A percentile compares a stretch with the other conserved stretches of the same genome.
These are phyloP conservation scores for Alternaria postmessia DNA, from an alignment of 2,329 filamentous ascomycete genomes.

Conservation along the genomic window DNA sequence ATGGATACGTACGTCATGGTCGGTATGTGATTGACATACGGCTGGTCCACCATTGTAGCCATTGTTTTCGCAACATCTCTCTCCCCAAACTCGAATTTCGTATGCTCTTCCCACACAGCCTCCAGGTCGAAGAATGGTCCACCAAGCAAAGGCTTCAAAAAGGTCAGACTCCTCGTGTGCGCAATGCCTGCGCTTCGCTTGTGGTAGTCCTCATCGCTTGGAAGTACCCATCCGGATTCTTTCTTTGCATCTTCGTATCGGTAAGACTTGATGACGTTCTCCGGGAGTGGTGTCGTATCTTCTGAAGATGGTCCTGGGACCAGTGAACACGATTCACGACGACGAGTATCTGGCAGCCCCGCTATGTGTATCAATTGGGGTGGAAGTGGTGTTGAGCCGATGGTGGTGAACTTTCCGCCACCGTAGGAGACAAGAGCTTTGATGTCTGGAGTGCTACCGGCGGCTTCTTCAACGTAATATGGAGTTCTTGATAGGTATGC, in stretches of 20 bases:
- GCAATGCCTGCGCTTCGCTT: slow-evolving; percentile 65
- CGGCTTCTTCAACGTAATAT: slow-evolving; percentile 43
- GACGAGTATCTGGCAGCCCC: slow-evolving; percentile 24
- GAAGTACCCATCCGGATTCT: slow-evolving; percentile 40
- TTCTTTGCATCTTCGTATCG: slow-evolving; percentile 35
- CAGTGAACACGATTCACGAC: slow-evolving; percentile 35
- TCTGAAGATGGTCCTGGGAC: slow-evolving; percentile 18
- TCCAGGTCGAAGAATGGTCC: slow-evolving; percentile 79
- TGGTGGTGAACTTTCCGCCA: slow-evolving; percentile 36
- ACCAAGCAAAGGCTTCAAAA: slow-evolving; percentile 68
- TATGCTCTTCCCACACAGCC: slow-evolving; percentile 81
- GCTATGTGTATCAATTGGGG: slow-evolving; percentile 44
- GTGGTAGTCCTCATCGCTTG: slow-evolving; percentile 48
- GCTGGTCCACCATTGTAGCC: slow-evolving; percentile 81
- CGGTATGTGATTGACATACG: slow-evolving; percentile 80
- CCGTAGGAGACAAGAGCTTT: slow-evolving; percentile 46
- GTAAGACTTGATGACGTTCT: slow-evolving; percentile 31
- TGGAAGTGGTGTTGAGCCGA: slow-evolving; percentile 29
- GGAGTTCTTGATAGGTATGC: slow-evolving; percentile 44
- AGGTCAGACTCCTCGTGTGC: slow-evolving; percentile 71
- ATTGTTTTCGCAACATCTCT: slow-evolving; percentile 76
- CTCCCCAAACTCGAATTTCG: slow-evolving; percentile 73
- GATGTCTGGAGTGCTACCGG: slow-evolving; percentile 34
- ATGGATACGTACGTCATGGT: slow-evolving; percentile 59
- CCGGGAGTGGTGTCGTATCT: not conserved